Evolutionary conservation across 495 filamentous ascomycete species (phyloP).

Genomic region (Lophiotrema nucula): DNA sequence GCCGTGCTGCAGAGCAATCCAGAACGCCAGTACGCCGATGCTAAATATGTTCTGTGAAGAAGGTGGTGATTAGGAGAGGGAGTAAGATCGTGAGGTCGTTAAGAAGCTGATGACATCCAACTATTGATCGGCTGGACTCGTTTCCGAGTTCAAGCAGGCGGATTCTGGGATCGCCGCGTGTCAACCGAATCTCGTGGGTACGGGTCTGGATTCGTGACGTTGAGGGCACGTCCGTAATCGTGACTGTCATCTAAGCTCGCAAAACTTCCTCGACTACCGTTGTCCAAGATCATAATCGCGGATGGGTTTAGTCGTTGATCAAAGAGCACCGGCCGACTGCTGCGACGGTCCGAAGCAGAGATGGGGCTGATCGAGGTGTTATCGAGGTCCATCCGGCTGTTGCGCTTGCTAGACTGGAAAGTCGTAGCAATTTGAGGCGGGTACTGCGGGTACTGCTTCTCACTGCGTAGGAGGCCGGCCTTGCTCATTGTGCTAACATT

Average conservation of each 20-base stretch:
- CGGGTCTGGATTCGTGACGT: conserved; percentile 29
- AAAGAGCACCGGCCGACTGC: conserved; percentile 22
- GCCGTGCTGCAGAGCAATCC: not conserved
- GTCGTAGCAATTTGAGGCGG: conserved; percentile 15
- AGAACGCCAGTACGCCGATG: conserved; percentile 19
- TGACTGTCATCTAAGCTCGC: conserved; percentile 26
- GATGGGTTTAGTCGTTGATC: conserved; percentile 35
- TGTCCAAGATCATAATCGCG: conserved; percentile 28
- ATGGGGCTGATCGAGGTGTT: conserved; percentile 27
- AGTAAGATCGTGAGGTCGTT: conserved; percentile 20
- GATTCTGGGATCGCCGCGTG: not conserved
- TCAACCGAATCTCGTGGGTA: not conserved
- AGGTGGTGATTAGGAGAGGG: not conserved
- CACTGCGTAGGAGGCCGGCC: conserved; percentile 20
- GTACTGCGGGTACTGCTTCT: conserved; percentile 4
- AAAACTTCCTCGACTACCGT: conserved; percentile 23
- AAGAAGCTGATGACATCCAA: conserved; percentile 5
- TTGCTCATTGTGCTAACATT: conserved; percentile 33
- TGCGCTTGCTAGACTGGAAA: conserved; percentile 5
- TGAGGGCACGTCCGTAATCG: conserved; percentile 29
- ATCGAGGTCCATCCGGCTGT: conserved; percentile 2
- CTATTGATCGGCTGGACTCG: not conserved
- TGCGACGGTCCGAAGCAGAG: conserved; percentile 27
- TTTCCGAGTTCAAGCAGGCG: not conserved
- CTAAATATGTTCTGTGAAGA: conserved; percentile 3